A percentile compares a stretch with the other conserved stretches of the same genome.
These are phyloP conservation scores for Coemansia sp. DNA, from an alignment of 192 early-diverging fungal genomes.

Conservation along the genomic window DNA sequence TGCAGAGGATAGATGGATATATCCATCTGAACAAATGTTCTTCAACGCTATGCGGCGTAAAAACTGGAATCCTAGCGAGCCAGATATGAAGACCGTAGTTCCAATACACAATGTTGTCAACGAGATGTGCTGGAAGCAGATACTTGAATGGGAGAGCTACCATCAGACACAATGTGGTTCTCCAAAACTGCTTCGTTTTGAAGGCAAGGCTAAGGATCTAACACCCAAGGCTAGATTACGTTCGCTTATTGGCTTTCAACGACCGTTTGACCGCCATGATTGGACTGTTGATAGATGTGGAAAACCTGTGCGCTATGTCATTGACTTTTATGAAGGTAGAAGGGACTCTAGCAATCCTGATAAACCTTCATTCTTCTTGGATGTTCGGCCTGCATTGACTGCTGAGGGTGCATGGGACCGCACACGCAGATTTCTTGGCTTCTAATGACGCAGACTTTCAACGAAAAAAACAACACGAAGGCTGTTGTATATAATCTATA, in stretches of 20 bases:
- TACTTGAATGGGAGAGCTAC: slow-evolving; percentile 77
- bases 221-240: slow-evolving; percentile 44
- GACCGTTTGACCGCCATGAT: slow-evolving; percentile 92
- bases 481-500: no score
- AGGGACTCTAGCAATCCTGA: slow-evolving; percentile 47
- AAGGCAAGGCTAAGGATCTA: slow-evolving; percentile 39
- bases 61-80: slow-evolving; percentile 76
- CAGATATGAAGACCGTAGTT: slow-evolving; percentile 86
- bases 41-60: slow-evolving; percentile 96
- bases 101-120: slow-evolving; percentile 96
- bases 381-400: slow-evolving; percentile 82
- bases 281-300: slow-evolving; percentile 94
- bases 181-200: slow-evolving; percentile 47
- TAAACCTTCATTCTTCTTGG: slow-evolving; percentile 73
- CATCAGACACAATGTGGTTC: slow-evolving; percentile 25
- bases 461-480: no score
- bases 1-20: slow-evolving; percentile 65
- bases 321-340: slow-evolving; percentile 86
- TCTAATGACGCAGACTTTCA: neutral
- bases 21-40: slow-evolving; percentile 94
- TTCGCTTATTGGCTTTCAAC: slow-evolving; percentile 57
- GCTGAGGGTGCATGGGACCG: slow-evolving; percentile 38
- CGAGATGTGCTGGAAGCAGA: slow-evolving; percentile 84
- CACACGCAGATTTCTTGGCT: slow-evolving; percentile 16
- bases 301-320: slow-evolving; percentile 79